A percentile compares a stretch with the other conserved stretches of the same genome.
Evolutionary conservation across 148 eudicot species (phyloP).

Genomic region (Pouteria glomerata): DNA sequence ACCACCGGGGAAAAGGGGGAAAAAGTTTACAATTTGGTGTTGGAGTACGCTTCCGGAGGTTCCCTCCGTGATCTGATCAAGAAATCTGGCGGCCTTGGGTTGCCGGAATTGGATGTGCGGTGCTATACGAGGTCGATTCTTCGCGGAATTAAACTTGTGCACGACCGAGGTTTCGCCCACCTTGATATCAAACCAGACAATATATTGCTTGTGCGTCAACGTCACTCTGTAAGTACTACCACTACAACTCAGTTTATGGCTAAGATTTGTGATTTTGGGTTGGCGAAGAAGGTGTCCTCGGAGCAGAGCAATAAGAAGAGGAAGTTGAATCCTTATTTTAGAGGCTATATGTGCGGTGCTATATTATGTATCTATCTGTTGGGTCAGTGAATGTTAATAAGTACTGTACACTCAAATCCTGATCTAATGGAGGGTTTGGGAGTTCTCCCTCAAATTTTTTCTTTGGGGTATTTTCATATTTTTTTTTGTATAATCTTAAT

Average conservation of each 20-base stretch:
- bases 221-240: background rate
- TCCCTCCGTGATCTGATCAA: conserved; percentile 26
- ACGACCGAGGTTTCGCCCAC: conserved; percentile 27
- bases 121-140: conserved; percentile 26
- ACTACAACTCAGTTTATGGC: conserved; percentile 13
- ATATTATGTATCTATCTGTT: too few species aligned
- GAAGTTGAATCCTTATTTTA: too few species aligned
- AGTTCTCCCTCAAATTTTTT: too few species aligned
- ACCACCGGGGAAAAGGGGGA: conserved; percentile 22
- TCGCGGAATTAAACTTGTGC: conserved; percentile 29
- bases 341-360: too few species aligned
- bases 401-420: too few species aligned
- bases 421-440: too few species aligned
- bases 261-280: conserved; percentile 42
- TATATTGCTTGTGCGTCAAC: conserved; percentile 21
- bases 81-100: conserved; percentile 19
- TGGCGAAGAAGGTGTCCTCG: conserved; percentile 25
- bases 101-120: conserved; percentile 26
- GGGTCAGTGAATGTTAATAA: too few species aligned
- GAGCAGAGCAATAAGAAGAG: conserved; percentile 23
- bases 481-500: too few species aligned
- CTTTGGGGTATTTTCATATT: too few species aligned
- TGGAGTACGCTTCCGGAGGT: conserved; percentile 46
- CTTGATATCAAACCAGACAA: conserved; percentile 44
- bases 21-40: conserved; percentile 28